These are phyloP conservation scores for Hemileia vastatrix DNA, from an alignment of 1,284 basidiomycete genomes.

Conservation along the genomic window DNA sequence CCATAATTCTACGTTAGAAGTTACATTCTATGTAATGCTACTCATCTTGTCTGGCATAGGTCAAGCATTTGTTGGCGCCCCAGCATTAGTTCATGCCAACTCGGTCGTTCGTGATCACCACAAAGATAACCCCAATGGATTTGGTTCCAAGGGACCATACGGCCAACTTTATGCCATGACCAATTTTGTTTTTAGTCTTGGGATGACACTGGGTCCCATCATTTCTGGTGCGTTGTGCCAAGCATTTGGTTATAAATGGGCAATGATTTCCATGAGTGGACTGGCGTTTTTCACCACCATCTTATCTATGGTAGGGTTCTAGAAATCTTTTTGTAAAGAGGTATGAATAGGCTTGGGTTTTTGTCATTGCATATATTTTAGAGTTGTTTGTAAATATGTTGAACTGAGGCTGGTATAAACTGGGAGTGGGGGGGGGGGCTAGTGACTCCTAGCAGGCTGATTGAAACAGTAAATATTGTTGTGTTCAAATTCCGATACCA, in stretches of 20 bases:
- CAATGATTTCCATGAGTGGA: conserved; percentile 14
- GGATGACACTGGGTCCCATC: conserved; percentile 19
- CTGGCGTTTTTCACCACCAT: not conserved
- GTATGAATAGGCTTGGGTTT: too few species aligned
- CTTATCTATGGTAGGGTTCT: too few species aligned
- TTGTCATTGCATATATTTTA: too few species aligned
- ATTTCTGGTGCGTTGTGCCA: not conserved
- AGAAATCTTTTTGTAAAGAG: too few species aligned
- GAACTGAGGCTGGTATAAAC: too few species aligned
- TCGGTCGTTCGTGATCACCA: conserved; percentile 4
- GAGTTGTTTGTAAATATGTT: too few species aligned
- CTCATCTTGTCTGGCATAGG: conserved; percentile 10
- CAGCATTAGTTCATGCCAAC: conserved; percentile 20
- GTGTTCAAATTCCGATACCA: too few species aligned
- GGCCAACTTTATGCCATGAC: conserved; percentile 21
- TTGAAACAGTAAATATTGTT: too few species aligned
- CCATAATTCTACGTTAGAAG: too few species aligned
- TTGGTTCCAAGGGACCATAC: conserved; percentile 19
- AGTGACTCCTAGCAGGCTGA: too few species aligned
- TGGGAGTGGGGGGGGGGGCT: too few species aligned
- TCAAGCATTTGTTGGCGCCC: conserved; percentile 3
- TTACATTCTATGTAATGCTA: too few species aligned
- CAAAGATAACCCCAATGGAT: not conserved
- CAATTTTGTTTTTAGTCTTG: conserved; percentile 17
- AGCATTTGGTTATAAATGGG: conserved; percentile 5